Conservation (phyloP, 768 basidiomycete genomes). For the Mycena albidolilacea region DNA sequence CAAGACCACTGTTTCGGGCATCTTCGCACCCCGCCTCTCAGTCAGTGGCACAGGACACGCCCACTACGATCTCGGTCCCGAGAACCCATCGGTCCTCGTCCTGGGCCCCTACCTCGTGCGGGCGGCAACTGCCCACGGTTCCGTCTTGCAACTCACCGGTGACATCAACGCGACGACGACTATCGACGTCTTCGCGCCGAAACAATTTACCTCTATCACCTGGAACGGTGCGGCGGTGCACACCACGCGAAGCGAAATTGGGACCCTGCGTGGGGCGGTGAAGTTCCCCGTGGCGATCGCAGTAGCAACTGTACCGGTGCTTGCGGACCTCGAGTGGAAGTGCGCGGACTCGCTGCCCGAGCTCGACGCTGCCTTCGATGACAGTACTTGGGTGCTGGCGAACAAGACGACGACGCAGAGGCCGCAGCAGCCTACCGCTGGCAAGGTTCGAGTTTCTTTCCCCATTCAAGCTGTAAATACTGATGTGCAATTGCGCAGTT, state of each 20-base stretch:
- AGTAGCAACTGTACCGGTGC: conserved; percentile 52
- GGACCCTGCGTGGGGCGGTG: conserved; percentile 53
- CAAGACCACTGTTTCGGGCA: conserved; percentile 68
- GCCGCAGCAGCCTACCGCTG: conserved; percentile 68
- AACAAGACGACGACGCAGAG: conserved; percentile 72
- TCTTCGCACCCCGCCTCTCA: conserved; percentile 72
- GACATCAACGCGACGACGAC: conserved; percentile 68
- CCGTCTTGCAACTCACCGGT: conserved; percentile 55
- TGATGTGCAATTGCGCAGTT: conserved; percentile 34
- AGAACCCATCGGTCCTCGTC: conserved; percentile 49
- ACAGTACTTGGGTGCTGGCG: conserved; percentile 69
- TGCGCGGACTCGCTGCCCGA: conserved; percentile 77
- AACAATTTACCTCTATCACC: conserved; percentile 57
- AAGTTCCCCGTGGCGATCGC: conserved; percentile 52
- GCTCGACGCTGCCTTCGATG: conserved; percentile 64
- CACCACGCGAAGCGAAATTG: conserved; percentile 46
- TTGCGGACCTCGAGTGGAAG: conserved; percentile 65
- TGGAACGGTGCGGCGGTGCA: conserved; percentile 72
- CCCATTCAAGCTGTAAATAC: not conserved
- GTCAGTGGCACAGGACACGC: conserved; percentile 38
- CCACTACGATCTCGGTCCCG: conserved; percentile 49
- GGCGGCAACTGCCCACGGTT: conserved; percentile 44
- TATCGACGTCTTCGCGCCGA: conserved; percentile 70
- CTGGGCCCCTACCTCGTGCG: conserved; percentile 55
- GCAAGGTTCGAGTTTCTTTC: conserved; percentile 57